These are phyloP conservation scores for Trichothecium sympodiale DNA, from an alignment of 2,329 filamentous ascomycete species.

Conservation along the genomic window DNA sequence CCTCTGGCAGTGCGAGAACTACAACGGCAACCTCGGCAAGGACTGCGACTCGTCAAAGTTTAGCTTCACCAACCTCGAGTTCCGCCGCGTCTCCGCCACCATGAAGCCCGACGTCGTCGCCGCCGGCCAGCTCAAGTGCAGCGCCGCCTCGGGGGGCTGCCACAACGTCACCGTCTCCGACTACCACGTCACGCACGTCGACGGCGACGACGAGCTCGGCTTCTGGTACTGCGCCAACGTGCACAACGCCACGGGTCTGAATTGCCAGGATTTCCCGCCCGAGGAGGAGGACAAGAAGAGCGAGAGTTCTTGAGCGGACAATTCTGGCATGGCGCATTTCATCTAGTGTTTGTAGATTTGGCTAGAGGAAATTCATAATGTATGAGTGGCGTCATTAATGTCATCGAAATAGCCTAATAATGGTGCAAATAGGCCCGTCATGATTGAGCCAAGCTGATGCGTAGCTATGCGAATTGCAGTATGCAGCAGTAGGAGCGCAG, in stretches of 20 bases:
- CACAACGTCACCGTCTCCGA: constrained; percentile 15
- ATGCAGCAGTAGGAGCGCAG: too few relatives aligned
- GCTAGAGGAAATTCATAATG: too few relatives aligned
- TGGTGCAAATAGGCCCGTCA: too few relatives aligned
- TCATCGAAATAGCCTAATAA: too few relatives aligned
- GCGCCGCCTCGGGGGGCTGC: constrained; percentile 18
- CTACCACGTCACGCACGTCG: constrained; percentile 11
- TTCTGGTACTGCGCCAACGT: constrained; percentile 18
- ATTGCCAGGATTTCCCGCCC: constrained; percentile 6
- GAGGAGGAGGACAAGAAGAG: too few relatives aligned
- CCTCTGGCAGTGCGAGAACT: constrained; percentile 23
- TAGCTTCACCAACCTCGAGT: constrained; percentile 16
- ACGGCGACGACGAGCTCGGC: constrained; percentile 8
- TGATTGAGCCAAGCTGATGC: too few relatives aligned
- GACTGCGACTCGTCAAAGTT: constrained; percentile 22
- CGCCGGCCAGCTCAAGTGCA: constrained; percentile 19
- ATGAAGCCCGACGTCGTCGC: constrained; percentile 12
- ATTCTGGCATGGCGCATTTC: too few relatives aligned
- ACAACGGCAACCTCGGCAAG: constrained; percentile 19
- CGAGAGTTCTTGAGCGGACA: too few relatives aligned
- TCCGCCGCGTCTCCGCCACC: constrained; percentile 16
- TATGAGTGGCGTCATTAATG: too few relatives aligned
- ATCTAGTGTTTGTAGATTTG: too few relatives aligned
- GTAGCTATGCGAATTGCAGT: too few relatives aligned
- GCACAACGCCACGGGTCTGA: constrained; percentile 11